Conservation (phyloP, 2,329 filamentous ascomycete species). For the Aspergillus fructus region DNA sequence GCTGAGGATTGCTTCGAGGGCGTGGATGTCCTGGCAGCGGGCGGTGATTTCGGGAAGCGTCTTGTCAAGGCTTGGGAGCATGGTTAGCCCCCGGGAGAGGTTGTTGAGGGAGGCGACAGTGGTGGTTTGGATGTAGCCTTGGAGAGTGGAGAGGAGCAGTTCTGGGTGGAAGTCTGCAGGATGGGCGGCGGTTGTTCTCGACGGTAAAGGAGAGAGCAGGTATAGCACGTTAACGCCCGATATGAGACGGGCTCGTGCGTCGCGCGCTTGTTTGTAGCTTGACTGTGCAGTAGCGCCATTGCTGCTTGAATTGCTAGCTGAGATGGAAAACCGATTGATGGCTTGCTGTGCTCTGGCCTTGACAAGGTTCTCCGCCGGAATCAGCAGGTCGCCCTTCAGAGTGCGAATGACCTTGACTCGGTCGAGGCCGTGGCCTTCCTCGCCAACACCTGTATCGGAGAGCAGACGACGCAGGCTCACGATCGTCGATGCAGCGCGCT, state of each 20-base stretch:
- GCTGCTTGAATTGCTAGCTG: constrained; percentile 38
- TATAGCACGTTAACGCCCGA: constrained; percentile 77
- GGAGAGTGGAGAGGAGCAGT: constrained; percentile 72
- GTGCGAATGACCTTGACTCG: constrained; percentile 70
- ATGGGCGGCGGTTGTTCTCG: constrained; percentile 46
- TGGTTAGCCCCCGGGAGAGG: constrained; percentile 72
- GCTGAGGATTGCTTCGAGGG: constrained; percentile 75
- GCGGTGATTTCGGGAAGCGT: constrained; percentile 78
- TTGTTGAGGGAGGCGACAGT: constrained; percentile 75
- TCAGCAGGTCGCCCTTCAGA: constrained; percentile 67
- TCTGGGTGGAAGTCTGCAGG: constrained; percentile 60
- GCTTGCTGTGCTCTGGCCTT: constrained; percentile 72
- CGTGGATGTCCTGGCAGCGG: constrained; percentile 88
- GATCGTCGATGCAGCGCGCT: constrained; percentile 79
- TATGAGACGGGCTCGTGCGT: constrained; percentile 69
- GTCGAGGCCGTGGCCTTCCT: constrained; percentile 75
- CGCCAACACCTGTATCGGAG: constrained; percentile 63
- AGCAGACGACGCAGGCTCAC: constrained; percentile 73
- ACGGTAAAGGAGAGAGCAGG: constrained; percentile 68
- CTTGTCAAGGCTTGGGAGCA: constrained; percentile 77
- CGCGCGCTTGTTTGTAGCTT: constrained; percentile 65
- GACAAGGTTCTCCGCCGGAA: constrained; percentile 72
- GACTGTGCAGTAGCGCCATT: constrained; percentile 34
- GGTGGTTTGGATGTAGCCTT: constrained; percentile 77
- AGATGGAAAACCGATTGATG: constrained; percentile 80